phyloP scores from a whole-genome alignment of 305 asterid species.

The Rubia tinctorum region DNA sequence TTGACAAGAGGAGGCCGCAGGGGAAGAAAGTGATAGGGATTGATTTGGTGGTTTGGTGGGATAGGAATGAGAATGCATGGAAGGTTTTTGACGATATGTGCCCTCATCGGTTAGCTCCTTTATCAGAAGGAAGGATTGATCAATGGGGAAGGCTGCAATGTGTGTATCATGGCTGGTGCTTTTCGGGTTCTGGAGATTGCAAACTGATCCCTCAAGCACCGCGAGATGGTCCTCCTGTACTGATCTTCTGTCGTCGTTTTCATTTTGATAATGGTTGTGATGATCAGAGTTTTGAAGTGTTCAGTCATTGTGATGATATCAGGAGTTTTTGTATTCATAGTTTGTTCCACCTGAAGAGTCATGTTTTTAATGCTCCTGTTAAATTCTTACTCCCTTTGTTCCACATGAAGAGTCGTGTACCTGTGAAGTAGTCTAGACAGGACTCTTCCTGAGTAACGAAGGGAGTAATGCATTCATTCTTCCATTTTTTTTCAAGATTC shows the following conservation, averaged over 20 bases:
- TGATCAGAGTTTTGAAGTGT: neutral
- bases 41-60: slow-evolving; percentile 94
- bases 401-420: neutral
- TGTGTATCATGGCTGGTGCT: slow-evolving; percentile 98
- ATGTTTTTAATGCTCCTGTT: no score
- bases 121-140: slow-evolving; percentile 96
- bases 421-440: no score
- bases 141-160: slow-evolving; percentile 95
- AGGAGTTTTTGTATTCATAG: neutral
- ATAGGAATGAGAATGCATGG: slow-evolving; percentile 72
- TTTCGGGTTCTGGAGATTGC: slow-evolving; percentile 82
- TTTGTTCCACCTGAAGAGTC: neutral
- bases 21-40: slow-evolving; percentile 83
- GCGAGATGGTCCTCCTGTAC: slow-evolving; percentile 89
- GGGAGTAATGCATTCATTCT: no score
- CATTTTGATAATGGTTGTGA: neutral
- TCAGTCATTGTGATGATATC: neutral
- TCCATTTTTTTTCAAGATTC: no score
- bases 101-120: slow-evolving; percentile 90
- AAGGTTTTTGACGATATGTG: slow-evolving; percentile 85
- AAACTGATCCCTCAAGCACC: slow-evolving; percentile 94
- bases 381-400: no score
- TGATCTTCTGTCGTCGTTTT: neutral
- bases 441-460: no score
- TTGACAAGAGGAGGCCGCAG: slow-evolving; percentile 84